Base-by-base conservation (phyloP, 768 basidiomycete genomes). In the Cystofilobasidium ferigula region DNA sequence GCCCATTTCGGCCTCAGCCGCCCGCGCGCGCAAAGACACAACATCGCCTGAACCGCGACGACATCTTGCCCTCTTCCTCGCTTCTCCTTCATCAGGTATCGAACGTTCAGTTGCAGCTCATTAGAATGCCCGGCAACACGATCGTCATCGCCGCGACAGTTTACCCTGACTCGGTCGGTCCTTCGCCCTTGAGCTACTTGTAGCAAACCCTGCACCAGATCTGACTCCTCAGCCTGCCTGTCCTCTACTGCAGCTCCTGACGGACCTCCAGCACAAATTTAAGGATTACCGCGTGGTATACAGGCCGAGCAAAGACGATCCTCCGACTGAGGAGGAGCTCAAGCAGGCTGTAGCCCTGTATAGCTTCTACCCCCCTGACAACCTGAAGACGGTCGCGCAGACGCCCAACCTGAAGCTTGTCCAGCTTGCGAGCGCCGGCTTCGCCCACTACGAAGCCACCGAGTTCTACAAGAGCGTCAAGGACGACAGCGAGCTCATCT, bases 361-460 rank as follows among this genome's bases (percentile, higher is more conserved):
- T 20, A 57, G 47, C 42, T 64, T 71, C 20, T 54, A 40, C 43
- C 38, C 66, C 16, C 70, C 70, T 18, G 45, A 26, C 32, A 42
- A 57, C 43, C 43, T 71, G 68, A 69, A 40, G 34, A 45, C 13
- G 2, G 48, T 61, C 34, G 53, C 64, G 20, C 62, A 69, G 28
- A 66, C 59, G 14, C 70, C 70, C 3, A 57, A 62, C 24, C 66
- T 71, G 16, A 63, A 64, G 61, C 66, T 71, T 14, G 36, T 71
- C 24, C 70, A 71, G 54, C 65, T 67, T 14, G 47, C 61, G 4
- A 61, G 57, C 4, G 70, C 70, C 5, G 70, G 70, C 9, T 63
- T 32, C 26, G 61, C 61, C 34, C 70, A 71, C n/a, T 35, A 67
- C 47, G 48, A 62, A 38, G 10, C 42, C 10, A 60, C 54, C 13